Conservation (phyloP, 371 early-diverging fungal genomes). For the Conidiobolus incongruus region DNA sequence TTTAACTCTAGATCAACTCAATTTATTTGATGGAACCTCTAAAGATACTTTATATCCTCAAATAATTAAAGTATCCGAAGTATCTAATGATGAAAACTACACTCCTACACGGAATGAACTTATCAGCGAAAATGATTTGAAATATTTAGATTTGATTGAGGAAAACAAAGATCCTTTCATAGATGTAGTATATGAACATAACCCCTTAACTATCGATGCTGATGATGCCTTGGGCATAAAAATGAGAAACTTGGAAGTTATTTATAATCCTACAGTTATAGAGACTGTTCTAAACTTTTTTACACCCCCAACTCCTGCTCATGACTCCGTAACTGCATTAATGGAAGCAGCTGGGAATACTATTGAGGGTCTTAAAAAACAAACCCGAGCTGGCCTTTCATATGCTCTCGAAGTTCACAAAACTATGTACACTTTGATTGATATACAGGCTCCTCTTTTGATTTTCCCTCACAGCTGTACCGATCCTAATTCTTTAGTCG, state of each 20-base stretch:
- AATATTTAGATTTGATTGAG: not conserved
- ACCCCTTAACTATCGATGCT: slow-evolving; percentile 67
- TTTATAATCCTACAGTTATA: slow-evolving; percentile 65
- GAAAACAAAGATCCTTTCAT: slow-evolving; percentile 46
- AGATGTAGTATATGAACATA: slow-evolving; percentile 53
- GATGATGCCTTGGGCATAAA: slow-evolving; percentile 63
- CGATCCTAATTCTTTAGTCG: slow-evolving; percentile 29
- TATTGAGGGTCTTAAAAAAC: slow-evolving; percentile 69
- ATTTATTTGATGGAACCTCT: slow-evolving; percentile 57
- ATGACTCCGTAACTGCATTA: slow-evolving; percentile 45
- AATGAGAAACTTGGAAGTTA: slow-evolving; percentile 77
- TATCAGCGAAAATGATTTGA: slow-evolving; percentile 2
- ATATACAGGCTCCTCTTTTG: slow-evolving; percentile 91
- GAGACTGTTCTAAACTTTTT: slow-evolving; percentile 60
- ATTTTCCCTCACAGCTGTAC: slow-evolving; percentile 67
- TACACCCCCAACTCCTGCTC: slow-evolving; percentile 53
- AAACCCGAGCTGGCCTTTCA: slow-evolving; percentile 70
- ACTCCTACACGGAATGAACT: not conserved
- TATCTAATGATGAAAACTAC: slow-evolving; percentile 9
- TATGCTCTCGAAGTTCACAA: slow-evolving; percentile 76
- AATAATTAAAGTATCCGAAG: slow-evolving; percentile 58
- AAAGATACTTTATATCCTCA: slow-evolving; percentile 51
- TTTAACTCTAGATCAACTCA: slow-evolving; percentile 52
- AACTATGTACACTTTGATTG: slow-evolving; percentile 71
- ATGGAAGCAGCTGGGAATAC: slow-evolving; percentile 72